Conservation (phyloP, 2,329 filamentous ascomycete species). For the Diaporthe longicolla region DNA sequence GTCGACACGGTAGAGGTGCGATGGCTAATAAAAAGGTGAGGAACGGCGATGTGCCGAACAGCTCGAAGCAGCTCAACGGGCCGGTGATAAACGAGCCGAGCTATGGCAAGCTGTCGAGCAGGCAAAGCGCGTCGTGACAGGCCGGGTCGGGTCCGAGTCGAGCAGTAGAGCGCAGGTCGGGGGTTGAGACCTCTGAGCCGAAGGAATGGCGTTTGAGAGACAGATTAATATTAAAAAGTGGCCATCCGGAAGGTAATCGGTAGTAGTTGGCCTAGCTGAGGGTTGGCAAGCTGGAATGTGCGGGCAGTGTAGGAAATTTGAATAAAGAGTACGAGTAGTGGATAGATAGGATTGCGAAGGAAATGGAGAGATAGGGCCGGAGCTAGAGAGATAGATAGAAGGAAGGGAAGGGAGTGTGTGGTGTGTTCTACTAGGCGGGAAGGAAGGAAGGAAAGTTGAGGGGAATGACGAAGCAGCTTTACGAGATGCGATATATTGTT, state of each 20-base stretch:
- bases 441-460: slow-evolving; percentile 33
- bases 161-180: slow-evolving; percentile 9
- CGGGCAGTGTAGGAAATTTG: slow-evolving; percentile 21
- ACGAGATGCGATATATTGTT: slow-evolving; percentile 36
- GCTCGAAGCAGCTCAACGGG: slow-evolving; percentile 9
- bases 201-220: slow-evolving; percentile 37
- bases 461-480: slow-evolving; percentile 34
- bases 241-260: slow-evolving; percentile 34
- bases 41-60: slow-evolving; percentile 16
- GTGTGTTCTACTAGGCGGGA: slow-evolving; percentile 11
- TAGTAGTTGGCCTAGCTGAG: slow-evolving; percentile 19
- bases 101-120: slow-evolving; percentile 10
- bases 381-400: slow-evolving; percentile 6
- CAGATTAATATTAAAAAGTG: slow-evolving; percentile 42
- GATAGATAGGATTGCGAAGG: neutral
- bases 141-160: slow-evolving; percentile 6
- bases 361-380: neutral
- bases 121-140: slow-evolving; percentile 20
- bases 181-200: slow-evolving; percentile 32
- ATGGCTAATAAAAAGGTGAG: slow-evolving; percentile 2
- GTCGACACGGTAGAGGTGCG: slow-evolving; percentile 13
- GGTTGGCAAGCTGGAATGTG: slow-evolving; percentile 22
- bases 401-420: slow-evolving; percentile 25
- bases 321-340: slow-evolving; percentile 7
- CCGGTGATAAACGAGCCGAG: neutral